Base-by-base conservation (phyloP, 805 yeast genomes). In the Pichia nakasei region DNA sequence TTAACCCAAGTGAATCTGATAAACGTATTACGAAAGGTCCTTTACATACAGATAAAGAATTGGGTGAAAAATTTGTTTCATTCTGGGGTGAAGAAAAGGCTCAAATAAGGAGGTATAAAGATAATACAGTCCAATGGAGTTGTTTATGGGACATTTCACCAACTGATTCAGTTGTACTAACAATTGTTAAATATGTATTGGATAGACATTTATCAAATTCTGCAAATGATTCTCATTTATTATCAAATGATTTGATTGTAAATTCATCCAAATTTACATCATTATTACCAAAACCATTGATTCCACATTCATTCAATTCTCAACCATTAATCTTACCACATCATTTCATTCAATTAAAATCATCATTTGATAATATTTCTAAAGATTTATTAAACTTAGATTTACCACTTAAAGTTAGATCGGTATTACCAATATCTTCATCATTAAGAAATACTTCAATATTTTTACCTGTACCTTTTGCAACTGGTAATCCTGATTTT, bases 11-110 rank as follows among this genome's bases (percentile, higher is more conserved):
- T 8, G 86, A 82, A 55, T 70, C 82, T 48, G 96, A 88, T 53
- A 84, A 81, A 62, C 65, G 85, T 37, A 86, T 93, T 1, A 85
- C 95, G 1, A 85, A 79, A 56, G 97, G 97, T 2, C 97, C 97
- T 9, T 64, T 69, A 33, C 78, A 80, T 50, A 71, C 75, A 34
- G 83, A 77, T 27, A 66, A 67, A 35, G 78, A 72, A 15, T 76
- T 66, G 22, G 76, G 80, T n/a, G 66, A 74, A 7, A 70, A 73
- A 43, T 93, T 93, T 67, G 76, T 84, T 52, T 66, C 76, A 6
- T 89, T 93, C 58, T 93, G 99, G 99, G 97, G 97, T 11, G 57
- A 32, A 32, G 35, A 74, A 9, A 82, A 77, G 51, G 79, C 95
- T 0, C 85, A 93, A 13, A 69, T 93, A 44, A 78, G 99, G 68